Conservation (phyloP, 2,329 filamentous ascomycete genomes). For the Domatiomyces catenatus region DNA sequence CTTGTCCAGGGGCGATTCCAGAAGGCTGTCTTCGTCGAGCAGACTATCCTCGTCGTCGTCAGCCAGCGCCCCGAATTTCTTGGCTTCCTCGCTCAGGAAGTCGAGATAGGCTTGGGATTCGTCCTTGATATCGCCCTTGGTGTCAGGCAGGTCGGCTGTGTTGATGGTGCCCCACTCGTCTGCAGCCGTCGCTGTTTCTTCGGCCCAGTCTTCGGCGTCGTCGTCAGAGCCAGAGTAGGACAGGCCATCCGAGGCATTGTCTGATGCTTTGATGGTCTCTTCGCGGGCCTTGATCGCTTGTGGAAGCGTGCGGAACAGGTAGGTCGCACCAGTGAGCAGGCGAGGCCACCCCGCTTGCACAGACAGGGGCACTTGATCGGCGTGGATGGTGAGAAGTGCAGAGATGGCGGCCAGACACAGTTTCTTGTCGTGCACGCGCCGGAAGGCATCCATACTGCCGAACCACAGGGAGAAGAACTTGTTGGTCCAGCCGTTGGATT, state of each 20-base stretch:
- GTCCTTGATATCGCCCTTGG: conserved; percentile 55
- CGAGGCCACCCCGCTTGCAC: conserved; percentile 92
- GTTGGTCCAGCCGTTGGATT: conserved; percentile 86
- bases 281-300: conserved; percentile 80
- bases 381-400: conserved; percentile 61
- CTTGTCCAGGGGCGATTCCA: conserved; percentile 90
- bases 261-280: conserved; percentile 62
- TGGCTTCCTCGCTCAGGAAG: conserved; percentile 86
- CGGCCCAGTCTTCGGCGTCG: conserved; percentile 72
- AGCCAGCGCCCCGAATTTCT: conserved; percentile 61
- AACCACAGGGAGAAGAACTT: conserved; percentile 99
- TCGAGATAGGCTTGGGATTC: conserved; percentile 91
- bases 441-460: conserved; percentile 84
- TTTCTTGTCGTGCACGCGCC: conserved; percentile 95
- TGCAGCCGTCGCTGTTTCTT: conserved; percentile 36
- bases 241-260: conserved; percentile 45
- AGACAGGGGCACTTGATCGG: conserved; percentile 73
- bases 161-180: conserved; percentile 48
- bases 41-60: conserved; percentile 73
- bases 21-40: conserved; percentile 76
- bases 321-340: conserved; percentile 72
- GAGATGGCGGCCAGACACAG: conserved; percentile 89
- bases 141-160: conserved; percentile 44
- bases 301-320: conserved; percentile 82
- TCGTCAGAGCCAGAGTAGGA: conserved; percentile 48